Conservation (phyloP, 352 stramenopile species). For the Saprolegnia diclina region DNA sequence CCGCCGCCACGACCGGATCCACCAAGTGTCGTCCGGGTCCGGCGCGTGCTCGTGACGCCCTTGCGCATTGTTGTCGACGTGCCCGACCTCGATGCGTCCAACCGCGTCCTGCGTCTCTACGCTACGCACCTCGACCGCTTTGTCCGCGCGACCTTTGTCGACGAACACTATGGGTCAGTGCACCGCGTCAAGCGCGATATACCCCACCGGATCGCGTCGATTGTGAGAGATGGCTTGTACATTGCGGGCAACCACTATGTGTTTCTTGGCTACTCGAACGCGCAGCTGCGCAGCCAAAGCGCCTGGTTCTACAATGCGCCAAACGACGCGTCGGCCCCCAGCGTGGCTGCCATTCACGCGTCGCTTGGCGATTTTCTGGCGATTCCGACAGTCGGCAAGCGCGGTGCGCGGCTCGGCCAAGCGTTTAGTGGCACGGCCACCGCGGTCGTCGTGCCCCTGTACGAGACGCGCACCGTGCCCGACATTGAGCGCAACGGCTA, state of each 20-base stretch:
- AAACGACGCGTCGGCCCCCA: not conserved
- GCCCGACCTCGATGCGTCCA: constrained; percentile 12
- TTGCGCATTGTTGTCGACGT: constrained; percentile 9
- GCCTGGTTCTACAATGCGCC: constrained; percentile 21
- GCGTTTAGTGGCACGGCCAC: constrained; percentile 12
- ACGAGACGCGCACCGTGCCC: not conserved
- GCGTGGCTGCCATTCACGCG: not conserved
- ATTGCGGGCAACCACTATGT: constrained; percentile 13
- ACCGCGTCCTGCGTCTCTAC: constrained; percentile 15
- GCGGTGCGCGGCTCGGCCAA: constrained; percentile 17
- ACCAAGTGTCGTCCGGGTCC: not conserved
- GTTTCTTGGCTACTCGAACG: constrained; percentile 22
- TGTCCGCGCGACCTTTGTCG: constrained; percentile 25
- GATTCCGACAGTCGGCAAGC: constrained; percentile 7
- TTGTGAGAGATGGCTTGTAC: constrained; percentile 6
- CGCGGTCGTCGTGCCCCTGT: not conserved
- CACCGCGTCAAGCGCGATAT: not conserved
- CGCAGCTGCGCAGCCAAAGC: constrained; percentile 11
- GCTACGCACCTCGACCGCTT: not conserved
- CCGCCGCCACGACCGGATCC: not conserved
- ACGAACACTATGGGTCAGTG: constrained; percentile 12
- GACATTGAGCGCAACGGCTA: constrained; percentile 12
- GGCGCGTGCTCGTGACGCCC: constrained; percentile 22
- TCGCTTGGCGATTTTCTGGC: constrained; percentile 6
- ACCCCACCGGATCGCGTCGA: not conserved